A percentile compares a stretch with the other conserved stretches of the same genome.
Evolutionary conservation across 2,329 filamentous ascomycete species (phyloP).

Genomic region (Bipolaris bicolor): DNA sequence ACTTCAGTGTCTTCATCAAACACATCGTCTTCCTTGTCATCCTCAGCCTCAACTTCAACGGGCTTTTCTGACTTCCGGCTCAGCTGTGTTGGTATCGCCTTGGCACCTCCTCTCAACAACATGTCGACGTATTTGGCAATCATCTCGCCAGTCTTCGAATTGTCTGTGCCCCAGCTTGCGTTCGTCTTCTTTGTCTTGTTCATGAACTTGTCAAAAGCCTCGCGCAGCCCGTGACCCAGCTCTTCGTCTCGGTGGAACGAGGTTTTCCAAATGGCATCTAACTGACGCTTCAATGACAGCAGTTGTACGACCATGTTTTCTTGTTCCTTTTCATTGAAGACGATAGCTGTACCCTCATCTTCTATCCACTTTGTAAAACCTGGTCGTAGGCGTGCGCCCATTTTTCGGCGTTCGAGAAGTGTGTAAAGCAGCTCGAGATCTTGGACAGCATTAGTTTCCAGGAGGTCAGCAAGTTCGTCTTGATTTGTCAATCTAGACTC

Average conservation of each 20-base stretch:
- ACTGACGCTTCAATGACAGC: conserved; percentile 76
- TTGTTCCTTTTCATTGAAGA: conserved; percentile 77
- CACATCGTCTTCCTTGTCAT: conserved; percentile 65
- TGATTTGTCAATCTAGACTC: conserved; percentile 63
- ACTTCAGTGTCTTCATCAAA: conserved; percentile 92
- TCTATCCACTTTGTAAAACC: conserved; percentile 84
- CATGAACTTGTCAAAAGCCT: conserved; percentile 88
- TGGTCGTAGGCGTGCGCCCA: conserved; percentile 71
- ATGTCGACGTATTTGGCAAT: conserved; percentile 96
- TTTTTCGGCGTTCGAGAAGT: conserved; percentile 72
- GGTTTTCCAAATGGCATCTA: conserved; percentile 77
- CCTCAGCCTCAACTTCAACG: conserved; percentile 64
- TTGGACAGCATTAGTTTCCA: conserved; percentile 71
- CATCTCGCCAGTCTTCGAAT: conserved; percentile 97
- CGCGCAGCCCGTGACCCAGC: conserved; percentile 78
- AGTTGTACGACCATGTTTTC: conserved; percentile 87
- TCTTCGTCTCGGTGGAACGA: conserved; percentile 80
- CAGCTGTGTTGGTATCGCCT: conserved; percentile 75
- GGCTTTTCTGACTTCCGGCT: conserved; percentile 64
- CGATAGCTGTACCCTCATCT: conserved; percentile 74
- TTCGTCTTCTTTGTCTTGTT: conserved; percentile 80
- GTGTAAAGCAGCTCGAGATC: conserved; percentile 79
- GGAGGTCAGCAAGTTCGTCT: conserved; percentile 71
- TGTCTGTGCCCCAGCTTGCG: conserved; percentile 77
- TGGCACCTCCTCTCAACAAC: conserved; percentile 84